Base-by-base conservation (phyloP, 2,329 filamentous ascomycete genomes). In the Cladosporium sp. region DNA sequence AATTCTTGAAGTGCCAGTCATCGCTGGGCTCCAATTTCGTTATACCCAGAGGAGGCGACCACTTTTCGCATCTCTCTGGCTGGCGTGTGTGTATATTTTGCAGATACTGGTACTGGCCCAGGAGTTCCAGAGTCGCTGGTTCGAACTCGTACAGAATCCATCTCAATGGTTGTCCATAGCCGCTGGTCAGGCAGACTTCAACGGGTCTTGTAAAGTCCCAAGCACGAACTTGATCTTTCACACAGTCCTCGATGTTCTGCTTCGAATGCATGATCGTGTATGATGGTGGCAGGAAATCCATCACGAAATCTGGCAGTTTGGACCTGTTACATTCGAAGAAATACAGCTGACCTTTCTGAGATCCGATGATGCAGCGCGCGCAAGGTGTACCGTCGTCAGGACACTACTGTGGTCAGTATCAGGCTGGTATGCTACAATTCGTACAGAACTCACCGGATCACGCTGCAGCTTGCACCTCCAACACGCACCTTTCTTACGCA, bases 401-500 rank as follows among this genome's bases (percentile, higher is more conserved):
- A 47, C 66, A 66, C 59, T 64, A 56, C 22, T 15, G 17, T 56
- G 72, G 75, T 51, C 73, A 70, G 53, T 72, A 68, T 58, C 5
- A 70, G 68, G 42, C 12, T 10, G 20, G 4, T 3, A 17, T 17
- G 3, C 15, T 44, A 60, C 64, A 47, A 22, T 25, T 53, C 13
- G 37, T 20, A 39, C 9, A 35, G 37, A n/a, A 60, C 67, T 66
- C 63, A 74, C 73, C 59, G 74, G 74, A 62, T 78, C 77, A 65
- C 77, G 70, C 60, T 79, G 77, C 49, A 80, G 67, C 4, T 73
- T 73, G 58, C 77, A 80, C 25, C 75, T 71, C 77, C 77, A 80
- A 58, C 77, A 80, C 9, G 76, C 75, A 20, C 73, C 73, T 7
- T 73, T 70, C 54, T 76, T 75, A 13, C 77, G 74, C 76, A 78